Base-by-base conservation (phyloP, 192 early-diverging fungal genomes). In the Coemansia sp. region DNA sequence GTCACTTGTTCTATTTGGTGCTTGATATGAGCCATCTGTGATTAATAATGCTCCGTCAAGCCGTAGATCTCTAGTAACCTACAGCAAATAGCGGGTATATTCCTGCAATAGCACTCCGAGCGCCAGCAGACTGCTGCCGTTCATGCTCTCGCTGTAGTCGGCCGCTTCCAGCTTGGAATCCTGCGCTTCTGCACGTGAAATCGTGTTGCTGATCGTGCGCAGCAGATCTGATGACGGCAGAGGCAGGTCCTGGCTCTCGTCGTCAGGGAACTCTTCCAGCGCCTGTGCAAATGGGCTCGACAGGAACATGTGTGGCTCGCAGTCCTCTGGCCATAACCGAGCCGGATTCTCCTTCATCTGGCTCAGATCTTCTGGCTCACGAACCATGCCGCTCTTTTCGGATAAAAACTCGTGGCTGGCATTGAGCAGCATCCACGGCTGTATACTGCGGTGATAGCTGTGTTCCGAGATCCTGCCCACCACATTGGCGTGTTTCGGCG, bases 151-250 rank as follows among this genome's bases (percentile, higher is more conserved):
- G 48, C 58, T 68, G 38, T 55, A 3, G 28, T 43, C 11, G 30
- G 38, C 46, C 52, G 56, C 9, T 47, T 20, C 37, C 6, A n/a
- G 12, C 40, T 51, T 16, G 6, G 6, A 18, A 32, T 34, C 50
- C 14, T 38, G 18, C 0, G 75, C 68, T n/a, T 61, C 74, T 0
- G 42, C 36, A 28, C 43, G 46, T 12, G 60, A 57, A 42, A 78
- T 47, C 6, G 60, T 42, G 23, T 40, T 37, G 36, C 56, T 55
- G 57, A 78, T 78, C 45, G 64, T 61, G 16, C 34, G 42, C 32
- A 78, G 40, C 5, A 78, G 64, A 57, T 71, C 68, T 3, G 75
- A 78, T 12, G 75, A 78, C 26, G 75, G 75, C 12, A 78, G 69
- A 16, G 49, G 64, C 30, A 64, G 39, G 20, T 20, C 47, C 32